phyloP scores from a whole-genome alignment of 345 rosid species.

The Pugionium dolabratum region DNA sequence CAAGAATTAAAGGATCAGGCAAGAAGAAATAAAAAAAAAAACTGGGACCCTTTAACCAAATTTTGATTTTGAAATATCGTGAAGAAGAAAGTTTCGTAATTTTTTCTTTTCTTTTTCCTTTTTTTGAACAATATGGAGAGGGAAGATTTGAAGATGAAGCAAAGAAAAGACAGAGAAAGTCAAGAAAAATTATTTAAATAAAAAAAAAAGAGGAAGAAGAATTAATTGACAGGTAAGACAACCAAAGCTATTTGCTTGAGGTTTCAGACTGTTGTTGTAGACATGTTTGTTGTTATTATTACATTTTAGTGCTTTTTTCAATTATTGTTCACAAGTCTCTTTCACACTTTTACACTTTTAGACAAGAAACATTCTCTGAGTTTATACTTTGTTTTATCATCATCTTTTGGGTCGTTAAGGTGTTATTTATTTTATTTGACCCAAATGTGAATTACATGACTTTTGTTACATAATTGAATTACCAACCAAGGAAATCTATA shows the following conservation, averaged over 20 bases:
- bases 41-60: conserved; percentile 45
- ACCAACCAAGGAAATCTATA: conserved; percentile 36
- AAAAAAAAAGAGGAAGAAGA: conserved; percentile 5
- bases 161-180: conserved; percentile 38
- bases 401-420: conserved; percentile 19
- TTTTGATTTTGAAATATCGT: conserved; percentile 42
- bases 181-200: conserved; percentile 42
- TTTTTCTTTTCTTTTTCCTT: not conserved
- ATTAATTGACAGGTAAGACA: conserved; percentile 29
- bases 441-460: conserved; percentile 32
- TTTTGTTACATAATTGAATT: conserved; percentile 27
- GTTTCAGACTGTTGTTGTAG: conserved; percentile 41
- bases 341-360: conserved; percentile 39
- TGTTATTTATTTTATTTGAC: conserved; percentile 22
- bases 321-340: conserved; percentile 40
- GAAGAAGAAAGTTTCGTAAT: conserved; percentile 33
- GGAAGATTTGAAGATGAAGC: conserved; percentile 46
- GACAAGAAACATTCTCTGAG: conserved; percentile 39
- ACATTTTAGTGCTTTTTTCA: conserved; percentile 26
- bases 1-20: conserved; percentile 39
- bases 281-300: conserved; percentile 43
- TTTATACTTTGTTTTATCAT: conserved; percentile 17
- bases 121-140: conserved; percentile 41
- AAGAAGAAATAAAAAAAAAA: no score
- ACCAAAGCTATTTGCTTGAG: conserved; percentile 41